A percentile compares a stretch with the other conserved stretches of the same genome.
These are phyloP conservation scores for Dillenia turbinata DNA, from an alignment of 164 flowering plant species.

Conservation along the genomic window DNA sequence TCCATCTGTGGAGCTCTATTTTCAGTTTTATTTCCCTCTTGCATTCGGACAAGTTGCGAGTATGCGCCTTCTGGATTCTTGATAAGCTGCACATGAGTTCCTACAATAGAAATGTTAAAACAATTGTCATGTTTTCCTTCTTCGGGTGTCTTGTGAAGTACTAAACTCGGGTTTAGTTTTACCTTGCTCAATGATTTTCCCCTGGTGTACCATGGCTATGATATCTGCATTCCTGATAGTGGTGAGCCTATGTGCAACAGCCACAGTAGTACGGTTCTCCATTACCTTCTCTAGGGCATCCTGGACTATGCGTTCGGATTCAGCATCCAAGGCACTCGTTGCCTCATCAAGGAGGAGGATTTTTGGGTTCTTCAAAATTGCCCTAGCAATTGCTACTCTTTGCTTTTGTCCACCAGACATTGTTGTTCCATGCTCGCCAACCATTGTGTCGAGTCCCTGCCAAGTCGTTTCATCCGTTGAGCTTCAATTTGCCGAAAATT, in stretches of 20 bases:
- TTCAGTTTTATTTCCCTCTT: conserved; percentile 32
- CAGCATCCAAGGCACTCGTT: conserved; percentile 75
- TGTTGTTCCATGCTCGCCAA: conserved; percentile 74
- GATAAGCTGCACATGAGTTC: too few species aligned
- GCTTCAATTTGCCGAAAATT: not conserved
- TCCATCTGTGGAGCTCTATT: conserved; percentile 11
- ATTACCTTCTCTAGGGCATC: conserved; percentile 60
- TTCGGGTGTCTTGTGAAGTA: too few species aligned
- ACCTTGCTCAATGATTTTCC: conserved; percentile 36
- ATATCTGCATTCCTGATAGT: conserved; percentile 57
- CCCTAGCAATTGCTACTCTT: conserved; percentile 78
- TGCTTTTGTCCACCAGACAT: conserved; percentile 88
- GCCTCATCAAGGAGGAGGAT: conserved; percentile 85
- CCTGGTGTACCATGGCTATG: conserved; percentile 67
- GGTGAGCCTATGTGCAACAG: conserved; percentile 74
- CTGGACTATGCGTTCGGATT: conserved; percentile 66
- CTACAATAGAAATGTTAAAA: too few species aligned
- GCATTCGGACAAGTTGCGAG: conserved; percentile 45
- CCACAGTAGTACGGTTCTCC: conserved; percentile 55
- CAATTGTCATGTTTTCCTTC: too few species aligned
- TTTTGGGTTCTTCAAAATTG: conserved; percentile 72
- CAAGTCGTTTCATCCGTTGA: not conserved
- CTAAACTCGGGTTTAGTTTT: not conserved
- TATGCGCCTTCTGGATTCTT: conserved; percentile 56
- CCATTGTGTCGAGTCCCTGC: conserved; percentile 77